Conservation (phyloP, 2,329 filamentous ascomycete genomes). For the Trichophyton simii region DNA sequence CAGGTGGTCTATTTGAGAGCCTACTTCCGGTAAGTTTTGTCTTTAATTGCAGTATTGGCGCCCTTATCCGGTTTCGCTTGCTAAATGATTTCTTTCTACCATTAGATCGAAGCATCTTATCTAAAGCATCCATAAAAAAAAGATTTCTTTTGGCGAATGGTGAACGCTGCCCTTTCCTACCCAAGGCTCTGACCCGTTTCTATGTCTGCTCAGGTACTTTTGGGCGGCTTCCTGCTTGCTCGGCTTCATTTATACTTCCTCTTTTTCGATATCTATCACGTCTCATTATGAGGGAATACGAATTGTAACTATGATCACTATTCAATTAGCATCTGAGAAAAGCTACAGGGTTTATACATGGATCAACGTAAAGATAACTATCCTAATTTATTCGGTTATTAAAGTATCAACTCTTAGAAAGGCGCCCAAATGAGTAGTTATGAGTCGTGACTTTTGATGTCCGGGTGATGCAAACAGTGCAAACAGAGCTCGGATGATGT, state of each 20-base stretch:
- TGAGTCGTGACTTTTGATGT: not conserved
- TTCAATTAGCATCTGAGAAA: not conserved
- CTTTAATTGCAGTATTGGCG: not conserved
- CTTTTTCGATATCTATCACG: not conserved
- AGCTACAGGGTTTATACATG: not conserved
- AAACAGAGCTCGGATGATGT: constrained; percentile 29
- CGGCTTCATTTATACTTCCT: not conserved
- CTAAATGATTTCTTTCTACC: not conserved
- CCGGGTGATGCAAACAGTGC: constrained; percentile 22
- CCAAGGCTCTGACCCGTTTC: not conserved
- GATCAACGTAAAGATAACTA: not conserved
- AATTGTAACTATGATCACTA: not conserved
- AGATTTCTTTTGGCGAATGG: constrained; percentile 1
- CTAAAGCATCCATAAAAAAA: constrained; percentile 24
- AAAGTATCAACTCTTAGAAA: no score
- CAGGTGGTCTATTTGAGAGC: constrained; percentile 95
- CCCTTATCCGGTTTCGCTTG: not conserved
- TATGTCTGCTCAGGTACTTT: not conserved
- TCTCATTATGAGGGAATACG: constrained; percentile 2
- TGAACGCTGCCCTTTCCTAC: not conserved
- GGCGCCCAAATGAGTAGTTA: no score
- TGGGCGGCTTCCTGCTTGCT: not conserved
- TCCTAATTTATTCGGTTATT: not conserved
- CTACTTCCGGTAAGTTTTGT: constrained; percentile 64
- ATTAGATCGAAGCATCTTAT: constrained; percentile 57